Conservation (phyloP, 306 rosid species). For the Cucurbita pepo region DNA sequence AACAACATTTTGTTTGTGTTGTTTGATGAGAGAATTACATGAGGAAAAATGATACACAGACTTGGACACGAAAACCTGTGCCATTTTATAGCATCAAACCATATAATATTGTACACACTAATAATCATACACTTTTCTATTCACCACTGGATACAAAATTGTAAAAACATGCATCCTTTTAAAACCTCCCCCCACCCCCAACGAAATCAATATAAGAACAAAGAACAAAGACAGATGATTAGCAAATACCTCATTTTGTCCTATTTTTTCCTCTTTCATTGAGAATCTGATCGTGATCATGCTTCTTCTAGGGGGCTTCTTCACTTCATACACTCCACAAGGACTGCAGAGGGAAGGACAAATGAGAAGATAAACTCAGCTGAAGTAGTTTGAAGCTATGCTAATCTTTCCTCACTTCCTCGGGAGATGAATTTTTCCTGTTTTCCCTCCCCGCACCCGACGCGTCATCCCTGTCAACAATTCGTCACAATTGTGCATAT, state of each 20-base stretch:
- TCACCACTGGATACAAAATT: conserved; percentile 4
- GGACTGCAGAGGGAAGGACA: background rate
- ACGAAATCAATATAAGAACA: background rate
- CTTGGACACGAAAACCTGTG: background rate
- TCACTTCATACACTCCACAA: background rate
- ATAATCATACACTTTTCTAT: conserved; percentile 29
- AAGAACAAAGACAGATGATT: background rate
- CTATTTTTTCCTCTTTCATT: background rate
- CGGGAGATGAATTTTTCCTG: conserved; percentile 48
- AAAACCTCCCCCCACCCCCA: background rate
- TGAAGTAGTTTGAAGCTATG: conserved; percentile 36
- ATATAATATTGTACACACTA: conserved; percentile 7
- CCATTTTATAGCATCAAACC: background rate
- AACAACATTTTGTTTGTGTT: background rate
- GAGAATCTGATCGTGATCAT: background rate
- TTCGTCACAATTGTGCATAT: background rate
- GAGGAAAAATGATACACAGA: background rate
- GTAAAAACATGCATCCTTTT: conserved; percentile 1
- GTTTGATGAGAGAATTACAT: background rate
- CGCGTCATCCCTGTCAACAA: conserved; percentile 71
- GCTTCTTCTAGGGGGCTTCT: background rate
- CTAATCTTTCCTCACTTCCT: conserved; percentile 65
- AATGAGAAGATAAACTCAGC: background rate
- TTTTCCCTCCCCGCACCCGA: conserved; percentile 57
- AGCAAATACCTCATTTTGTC: background rate